Conservation (phyloP, 2,329 filamentous ascomycete genomes). For the Talaromyces verruculosus region DNA sequence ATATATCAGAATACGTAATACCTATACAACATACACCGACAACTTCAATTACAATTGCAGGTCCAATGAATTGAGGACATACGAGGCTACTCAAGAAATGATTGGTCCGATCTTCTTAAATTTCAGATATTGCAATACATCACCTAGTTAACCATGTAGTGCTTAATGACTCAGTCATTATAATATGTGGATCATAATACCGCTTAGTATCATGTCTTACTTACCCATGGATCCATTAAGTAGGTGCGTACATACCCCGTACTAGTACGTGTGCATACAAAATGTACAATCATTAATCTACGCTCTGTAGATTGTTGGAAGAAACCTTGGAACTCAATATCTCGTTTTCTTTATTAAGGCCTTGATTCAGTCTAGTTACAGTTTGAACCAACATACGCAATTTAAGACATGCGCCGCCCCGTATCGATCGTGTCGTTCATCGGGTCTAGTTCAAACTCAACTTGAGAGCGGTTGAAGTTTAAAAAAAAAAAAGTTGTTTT, state of each 20-base stretch:
- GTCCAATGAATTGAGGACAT: not conserved
- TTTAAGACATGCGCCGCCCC: not conserved
- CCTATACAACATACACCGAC: not conserved
- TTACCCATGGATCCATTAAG: not conserved
- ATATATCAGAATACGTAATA: constrained; percentile 5
- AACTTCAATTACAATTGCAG: not conserved
- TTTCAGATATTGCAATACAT: not conserved
- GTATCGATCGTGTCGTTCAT: not conserved
- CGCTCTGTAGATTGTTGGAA: not conserved
- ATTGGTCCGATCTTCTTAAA: not conserved
- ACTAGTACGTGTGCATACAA: not conserved
- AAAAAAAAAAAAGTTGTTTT: not conserved
- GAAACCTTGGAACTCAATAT: not conserved
- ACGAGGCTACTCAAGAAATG: not conserved
- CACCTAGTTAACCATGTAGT: not conserved
- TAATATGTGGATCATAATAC: constrained; percentile 7
- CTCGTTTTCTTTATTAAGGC: not conserved
- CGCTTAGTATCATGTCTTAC: not conserved
- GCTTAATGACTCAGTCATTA: not conserved
- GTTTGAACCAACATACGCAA: not conserved
- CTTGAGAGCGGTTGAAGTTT: not conserved
- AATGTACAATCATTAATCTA: not conserved
- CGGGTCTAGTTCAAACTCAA: not conserved
- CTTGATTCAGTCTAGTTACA: not conserved
- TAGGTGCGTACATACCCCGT: not conserved